A percentile compares a stretch with the other conserved stretches of the same genome.
These are phyloP conservation scores for Pelargonium cotyledonis DNA, from an alignment of 441 rosid genomes.

Conservation along the genomic window DNA sequence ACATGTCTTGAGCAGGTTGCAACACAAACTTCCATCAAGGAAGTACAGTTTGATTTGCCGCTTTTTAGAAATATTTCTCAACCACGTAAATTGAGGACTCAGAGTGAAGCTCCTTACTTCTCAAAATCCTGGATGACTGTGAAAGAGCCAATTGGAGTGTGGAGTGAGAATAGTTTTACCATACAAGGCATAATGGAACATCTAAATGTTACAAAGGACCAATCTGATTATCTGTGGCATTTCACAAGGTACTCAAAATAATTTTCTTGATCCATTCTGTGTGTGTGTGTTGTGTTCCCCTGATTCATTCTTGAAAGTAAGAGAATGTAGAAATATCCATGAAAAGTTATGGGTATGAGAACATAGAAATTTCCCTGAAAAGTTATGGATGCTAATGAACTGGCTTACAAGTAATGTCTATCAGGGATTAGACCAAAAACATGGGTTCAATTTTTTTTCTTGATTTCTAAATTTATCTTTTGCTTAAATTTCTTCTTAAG, in stretches of 20 bases:
- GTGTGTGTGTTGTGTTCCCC: neutral
- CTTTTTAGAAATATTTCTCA: conserved; percentile 29
- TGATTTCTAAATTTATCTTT: neutral
- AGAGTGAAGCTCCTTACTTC: conserved; percentile 27
- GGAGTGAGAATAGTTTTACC: conserved; percentile 73
- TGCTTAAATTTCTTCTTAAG: no score
- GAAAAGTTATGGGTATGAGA: neutral
- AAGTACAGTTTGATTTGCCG: conserved; percentile 26
- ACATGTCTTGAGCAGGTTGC: conserved; percentile 48
- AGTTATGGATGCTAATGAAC: neutral
- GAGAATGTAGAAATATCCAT: neutral
- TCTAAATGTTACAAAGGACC: conserved; percentile 84
- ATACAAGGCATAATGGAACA: conserved; percentile 77
- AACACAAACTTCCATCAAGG: conserved; percentile 71
- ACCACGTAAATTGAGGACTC: conserved; percentile 24
- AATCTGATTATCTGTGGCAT: conserved; percentile 86
- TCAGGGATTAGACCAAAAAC: neutral
- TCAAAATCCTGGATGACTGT: conserved; percentile 65
- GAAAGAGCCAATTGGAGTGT: conserved; percentile 68
- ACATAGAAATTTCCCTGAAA: no score
- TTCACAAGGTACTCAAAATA: conserved; percentile 51
- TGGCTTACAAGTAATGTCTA: neutral
- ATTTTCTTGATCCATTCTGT: neutral
- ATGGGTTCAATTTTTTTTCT: neutral
- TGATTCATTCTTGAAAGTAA: neutral